Conservation (phyloP, 139 green algal species). For the Chlamydomonas sphaeroides region DNA sequence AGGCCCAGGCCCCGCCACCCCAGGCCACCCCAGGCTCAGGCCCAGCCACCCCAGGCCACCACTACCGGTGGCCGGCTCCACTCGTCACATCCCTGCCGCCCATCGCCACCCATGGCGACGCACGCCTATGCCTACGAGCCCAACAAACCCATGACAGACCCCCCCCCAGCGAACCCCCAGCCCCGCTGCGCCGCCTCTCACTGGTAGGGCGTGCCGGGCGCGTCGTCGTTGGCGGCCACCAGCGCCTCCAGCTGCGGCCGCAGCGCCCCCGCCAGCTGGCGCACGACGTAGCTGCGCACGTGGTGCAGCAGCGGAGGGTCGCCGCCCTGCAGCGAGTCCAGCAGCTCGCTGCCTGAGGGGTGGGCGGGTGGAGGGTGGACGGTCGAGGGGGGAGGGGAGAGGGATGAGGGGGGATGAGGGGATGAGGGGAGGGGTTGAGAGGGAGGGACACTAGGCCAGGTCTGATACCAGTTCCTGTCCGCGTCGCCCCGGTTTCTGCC, state of each 20-base stretch:
- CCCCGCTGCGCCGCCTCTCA: not conserved
- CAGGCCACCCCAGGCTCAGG: too few relatives aligned
- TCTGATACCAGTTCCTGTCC: too few relatives aligned
- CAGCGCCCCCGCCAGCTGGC: constrained; percentile 76
- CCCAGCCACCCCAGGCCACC: too few relatives aligned
- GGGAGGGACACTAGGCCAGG: too few relatives aligned
- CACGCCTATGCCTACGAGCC: too few relatives aligned
- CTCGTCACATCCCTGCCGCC: too few relatives aligned
- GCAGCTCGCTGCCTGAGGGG: constrained; percentile 79
- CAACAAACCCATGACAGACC: too few relatives aligned
- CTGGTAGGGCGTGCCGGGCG: constrained; percentile 46
- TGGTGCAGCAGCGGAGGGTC: constrained; percentile 81
- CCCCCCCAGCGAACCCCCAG: not conserved
- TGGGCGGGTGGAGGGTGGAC: constrained; percentile 50
- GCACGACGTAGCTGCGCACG: constrained; percentile 78
- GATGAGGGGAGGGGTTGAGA: not conserved
- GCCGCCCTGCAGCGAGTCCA: constrained; percentile 72
- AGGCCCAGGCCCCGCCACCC: too few relatives aligned
- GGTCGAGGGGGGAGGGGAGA: too few relatives aligned
- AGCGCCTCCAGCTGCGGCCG: constrained; percentile 77
- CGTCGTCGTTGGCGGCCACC: constrained; percentile 72
- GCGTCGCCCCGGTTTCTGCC: too few relatives aligned
- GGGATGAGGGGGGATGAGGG: not conserved
- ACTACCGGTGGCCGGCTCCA: too few relatives aligned
- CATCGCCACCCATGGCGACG: too few relatives aligned